A percentile compares a stretch with the other conserved stretches of the same genome.
Conservation (phyloP, 345 rosid species). For the Trapa bicornis region DNA sequence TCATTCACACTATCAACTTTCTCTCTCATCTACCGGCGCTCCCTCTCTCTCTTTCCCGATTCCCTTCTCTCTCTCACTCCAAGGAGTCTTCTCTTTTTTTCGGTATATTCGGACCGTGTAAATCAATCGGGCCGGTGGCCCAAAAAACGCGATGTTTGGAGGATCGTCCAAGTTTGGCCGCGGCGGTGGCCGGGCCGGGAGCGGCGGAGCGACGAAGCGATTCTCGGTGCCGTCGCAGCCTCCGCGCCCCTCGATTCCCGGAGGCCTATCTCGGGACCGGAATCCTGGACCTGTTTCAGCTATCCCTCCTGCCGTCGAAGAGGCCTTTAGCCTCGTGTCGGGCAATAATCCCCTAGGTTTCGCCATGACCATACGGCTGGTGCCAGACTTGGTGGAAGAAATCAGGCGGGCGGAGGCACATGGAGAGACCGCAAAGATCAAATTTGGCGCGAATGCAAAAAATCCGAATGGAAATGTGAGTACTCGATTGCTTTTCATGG, state of each 20-base stretch:
- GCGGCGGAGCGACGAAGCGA: too few relatives aligned
- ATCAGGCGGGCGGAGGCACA: slow-evolving; percentile 64
- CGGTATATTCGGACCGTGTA: slow-evolving; percentile 1
- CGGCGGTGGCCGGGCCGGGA: too few relatives aligned
- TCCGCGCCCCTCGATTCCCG: too few relatives aligned
- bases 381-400: slow-evolving; percentile 87
- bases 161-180: too few relatives aligned
- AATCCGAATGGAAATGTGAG: slow-evolving; percentile 75
- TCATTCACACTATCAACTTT: too few relatives aligned
- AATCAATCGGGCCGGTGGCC: background rate
- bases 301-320: slow-evolving; percentile 33
- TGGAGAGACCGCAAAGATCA: slow-evolving; percentile 67
- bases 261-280: slow-evolving; percentile 4
- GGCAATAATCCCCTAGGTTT: slow-evolving; percentile 53
- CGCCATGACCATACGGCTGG: slow-evolving; percentile 62
- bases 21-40: too few relatives aligned
- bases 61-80: background rate
- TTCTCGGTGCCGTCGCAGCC: too few relatives aligned
- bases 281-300: slow-evolving; percentile 9
- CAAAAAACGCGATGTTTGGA: too few relatives aligned
- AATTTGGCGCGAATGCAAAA: slow-evolving; percentile 60
- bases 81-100: slow-evolving; percentile 5
- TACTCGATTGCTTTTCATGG: slow-evolving; percentile 5
- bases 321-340: slow-evolving; percentile 53
- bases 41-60: too few relatives aligned